These are phyloP conservation scores for Fusarium pseudocircinatum DNA, from an alignment of 2,329 filamentous ascomycete species.

Conservation along the genomic window DNA sequence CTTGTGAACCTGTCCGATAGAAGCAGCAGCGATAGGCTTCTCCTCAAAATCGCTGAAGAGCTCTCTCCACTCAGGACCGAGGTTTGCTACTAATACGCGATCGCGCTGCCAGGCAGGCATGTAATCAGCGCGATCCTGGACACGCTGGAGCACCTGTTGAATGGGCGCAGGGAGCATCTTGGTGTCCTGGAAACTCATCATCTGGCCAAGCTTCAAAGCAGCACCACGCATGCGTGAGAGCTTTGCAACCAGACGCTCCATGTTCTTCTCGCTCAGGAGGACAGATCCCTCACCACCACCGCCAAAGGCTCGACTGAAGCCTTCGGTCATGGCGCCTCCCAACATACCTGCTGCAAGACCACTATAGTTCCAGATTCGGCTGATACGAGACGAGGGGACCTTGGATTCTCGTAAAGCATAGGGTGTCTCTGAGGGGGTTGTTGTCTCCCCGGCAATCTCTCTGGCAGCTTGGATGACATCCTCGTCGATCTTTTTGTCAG, in stretches of 20 bases:
- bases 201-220: slow-evolving; percentile 95
- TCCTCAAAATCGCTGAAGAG: slow-evolving; percentile 89
- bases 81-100: slow-evolving; percentile 79
- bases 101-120: slow-evolving; percentile 96
- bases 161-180: slow-evolving; percentile 92
- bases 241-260: slow-evolving; percentile 92
- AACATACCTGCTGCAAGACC: slow-evolving; percentile 95
- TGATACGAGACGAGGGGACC: slow-evolving; percentile 87
- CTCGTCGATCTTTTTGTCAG: slow-evolving; percentile 19
- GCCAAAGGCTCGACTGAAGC: slow-evolving; percentile 81
- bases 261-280: slow-evolving; percentile 87
- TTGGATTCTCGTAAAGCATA: slow-evolving; percentile 88
- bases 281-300: slow-evolving; percentile 75
- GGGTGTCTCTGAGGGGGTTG: slow-evolving; percentile 36
- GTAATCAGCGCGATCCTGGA: slow-evolving; percentile 96
- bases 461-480: slow-evolving; percentile 39
- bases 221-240: slow-evolving; percentile 96
- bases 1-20: slow-evolving; percentile 95
- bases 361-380: slow-evolving; percentile 93
- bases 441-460: slow-evolving; percentile 34
- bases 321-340: slow-evolving; percentile 87
- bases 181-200: slow-evolving; percentile 97
- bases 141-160: slow-evolving; percentile 88
- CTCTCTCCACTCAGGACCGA: slow-evolving; percentile 85
- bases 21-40: slow-evolving; percentile 91